Conservation (phyloP, 345 rosid genomes). For the Passiflora organensis region DNA sequence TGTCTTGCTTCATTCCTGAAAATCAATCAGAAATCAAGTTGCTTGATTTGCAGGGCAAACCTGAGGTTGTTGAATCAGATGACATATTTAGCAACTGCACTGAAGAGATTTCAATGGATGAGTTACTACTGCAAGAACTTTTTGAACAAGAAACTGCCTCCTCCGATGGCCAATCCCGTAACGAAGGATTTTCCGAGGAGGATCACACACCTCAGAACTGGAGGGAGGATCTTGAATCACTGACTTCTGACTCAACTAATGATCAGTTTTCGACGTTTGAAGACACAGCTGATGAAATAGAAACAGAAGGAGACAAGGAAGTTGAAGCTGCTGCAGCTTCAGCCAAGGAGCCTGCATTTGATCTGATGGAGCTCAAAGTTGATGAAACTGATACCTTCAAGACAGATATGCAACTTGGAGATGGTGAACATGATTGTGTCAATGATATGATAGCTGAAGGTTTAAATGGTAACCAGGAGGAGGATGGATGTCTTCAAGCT, state of each 20-base stretch:
- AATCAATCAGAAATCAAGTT: slow-evolving; percentile 12
- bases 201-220: too few relatives aligned
- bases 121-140: too few relatives aligned
- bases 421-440: slow-evolving; percentile 16
- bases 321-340: slow-evolving; percentile 14
- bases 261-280: slow-evolving; percentile 19
- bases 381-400: background rate
- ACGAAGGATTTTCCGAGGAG: too few relatives aligned
- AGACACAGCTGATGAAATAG: slow-evolving; percentile 14
- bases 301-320: slow-evolving; percentile 15
- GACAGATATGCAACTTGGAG: too few relatives aligned
- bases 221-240: slow-evolving; percentile 19
- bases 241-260: slow-evolving; percentile 5
- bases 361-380: background rate
- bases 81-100: slow-evolving; percentile 10
- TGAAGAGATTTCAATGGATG: slow-evolving; percentile 24
- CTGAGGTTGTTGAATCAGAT: slow-evolving; percentile 10
- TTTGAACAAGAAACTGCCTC: slow-evolving; percentile 21
- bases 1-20: slow-evolving; percentile 1
- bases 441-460: too few relatives aligned
- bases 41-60: slow-evolving; percentile 13
- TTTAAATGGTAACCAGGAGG: too few relatives aligned
- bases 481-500: too few relatives aligned
- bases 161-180: slow-evolving; percentile 4
- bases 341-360: background rate